These are phyloP conservation scores for Voacanga thouarsii DNA, from an alignment of 257 asterid genomes.

Conservation along the genomic window DNA sequence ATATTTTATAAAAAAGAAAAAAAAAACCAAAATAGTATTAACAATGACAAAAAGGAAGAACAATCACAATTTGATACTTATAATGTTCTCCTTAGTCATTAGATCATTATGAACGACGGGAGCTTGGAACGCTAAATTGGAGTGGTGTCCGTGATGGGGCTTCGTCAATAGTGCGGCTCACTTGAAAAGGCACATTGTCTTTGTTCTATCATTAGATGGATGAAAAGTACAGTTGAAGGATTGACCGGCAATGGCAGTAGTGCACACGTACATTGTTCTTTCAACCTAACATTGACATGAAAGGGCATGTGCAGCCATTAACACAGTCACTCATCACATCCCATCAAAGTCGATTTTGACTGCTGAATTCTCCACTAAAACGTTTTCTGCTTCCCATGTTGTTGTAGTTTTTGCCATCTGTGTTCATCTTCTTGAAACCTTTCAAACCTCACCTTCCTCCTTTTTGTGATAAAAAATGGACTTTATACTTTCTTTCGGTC, in stretches of 20 bases:
- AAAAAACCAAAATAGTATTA: too few relatives aligned
- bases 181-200: background rate
- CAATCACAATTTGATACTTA: background rate
- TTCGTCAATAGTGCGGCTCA: background rate
- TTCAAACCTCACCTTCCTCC: background rate
- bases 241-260: background rate
- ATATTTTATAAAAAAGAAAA: too few relatives aligned
- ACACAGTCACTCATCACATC: background rate
- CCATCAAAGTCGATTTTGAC: background rate
- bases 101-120: background rate
- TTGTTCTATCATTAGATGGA: background rate
- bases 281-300: background rate
- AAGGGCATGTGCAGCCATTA: background rate
- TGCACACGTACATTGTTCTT: slow-evolving; percentile 7
- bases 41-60: background rate
- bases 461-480: too few relatives aligned
- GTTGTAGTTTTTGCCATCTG: too few relatives aligned
- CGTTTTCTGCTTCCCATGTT: too few relatives aligned
- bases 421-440: background rate
- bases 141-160: background rate
- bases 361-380: background rate
- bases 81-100: background rate
- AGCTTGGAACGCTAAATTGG: too few relatives aligned
- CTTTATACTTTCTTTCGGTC: background rate
- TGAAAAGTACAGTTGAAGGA: background rate